Evolutionary conservation across 768 basidiomycete genomes (phyloP), one percentile per base, ranked within the genome.

Genomic region (Tricholoma matsutake): DNA sequence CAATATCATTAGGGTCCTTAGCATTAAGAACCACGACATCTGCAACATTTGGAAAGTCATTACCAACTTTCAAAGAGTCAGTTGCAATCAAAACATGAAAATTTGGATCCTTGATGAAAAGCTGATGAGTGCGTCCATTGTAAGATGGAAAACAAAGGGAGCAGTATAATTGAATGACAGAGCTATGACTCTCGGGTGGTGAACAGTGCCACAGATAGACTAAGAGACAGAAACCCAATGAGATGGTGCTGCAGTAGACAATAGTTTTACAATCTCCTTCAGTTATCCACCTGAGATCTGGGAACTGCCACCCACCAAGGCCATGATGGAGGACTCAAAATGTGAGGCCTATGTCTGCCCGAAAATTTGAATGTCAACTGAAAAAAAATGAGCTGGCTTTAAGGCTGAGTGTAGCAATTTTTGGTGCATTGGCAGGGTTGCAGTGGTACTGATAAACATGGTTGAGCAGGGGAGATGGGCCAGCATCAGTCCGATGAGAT

Each of bases 401-500:
- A 11, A 45, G 43, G 22, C 43, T 18, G 22, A 45, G 43, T 9
- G 18, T 45, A 2, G 43, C 20, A 9, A 20, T 45, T 3, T 45
- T 20, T 45, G 43, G 7, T 22, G 20, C 1, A 2, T 45, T 22
- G 20, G 43, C 3, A 72, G 57, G 7, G 67, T 72, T 6, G 67
- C 71, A 7, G 71, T 62, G 0, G 64, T 54, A 18, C 61, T 64
- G 22, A 72, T 62, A 5, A 69, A 35, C 0, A 65, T 65, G 32
- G 67, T 61, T 3, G 54, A 32, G 16, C 52, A 29, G 9, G 64
- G 63, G 2, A 71, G 57, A 16, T 66, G 61, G 4, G 59, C 25
- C 0, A 65, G 63, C n/a, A 69, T 59, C 16, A 61, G 58, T 0
- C 68, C 70, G 22, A 72, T 65, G 49, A 71, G 69, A 8, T 16